Conservation (phyloP, 1,284 basidiomycete species). For the Rhodotorula sp. region DNA sequence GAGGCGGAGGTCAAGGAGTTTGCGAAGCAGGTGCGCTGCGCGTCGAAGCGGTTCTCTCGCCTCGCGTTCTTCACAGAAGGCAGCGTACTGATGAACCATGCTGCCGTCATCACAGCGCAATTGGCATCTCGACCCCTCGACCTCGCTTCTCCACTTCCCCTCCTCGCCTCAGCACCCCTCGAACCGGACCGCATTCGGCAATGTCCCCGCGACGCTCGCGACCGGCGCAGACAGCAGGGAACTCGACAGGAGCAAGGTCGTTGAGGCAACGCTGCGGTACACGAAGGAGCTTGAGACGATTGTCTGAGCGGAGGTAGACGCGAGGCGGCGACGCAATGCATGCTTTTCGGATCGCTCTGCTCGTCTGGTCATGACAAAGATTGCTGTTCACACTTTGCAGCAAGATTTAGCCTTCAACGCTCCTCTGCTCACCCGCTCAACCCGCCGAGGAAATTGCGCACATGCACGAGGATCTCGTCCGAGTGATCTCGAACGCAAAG, state of each 20-base stretch:
- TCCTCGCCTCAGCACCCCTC: conserved; percentile 17
- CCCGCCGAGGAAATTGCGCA: too few relatives aligned
- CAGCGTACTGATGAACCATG: too few relatives aligned
- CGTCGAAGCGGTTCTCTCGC: background rate
- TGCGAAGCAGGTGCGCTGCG: conserved; percentile 58
- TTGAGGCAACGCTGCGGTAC: conserved; percentile 68
- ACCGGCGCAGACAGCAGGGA: conserved; percentile 65
- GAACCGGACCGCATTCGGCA: background rate
- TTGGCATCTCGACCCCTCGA: conserved; percentile 50
- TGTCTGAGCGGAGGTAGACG: conserved; percentile 56
- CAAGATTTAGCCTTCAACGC: too few relatives aligned
- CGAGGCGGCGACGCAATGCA: background rate
- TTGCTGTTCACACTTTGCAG: too few relatives aligned
- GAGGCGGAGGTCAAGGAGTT: conserved; percentile 73
- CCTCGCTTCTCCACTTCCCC: conserved; percentile 46
- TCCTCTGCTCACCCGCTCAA: too few relatives aligned
- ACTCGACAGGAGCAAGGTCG: conserved; percentile 76
- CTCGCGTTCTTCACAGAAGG: too few relatives aligned
- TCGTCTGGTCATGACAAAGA: background rate
- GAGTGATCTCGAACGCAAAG: too few relatives aligned
- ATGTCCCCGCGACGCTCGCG: conserved; percentile 68
- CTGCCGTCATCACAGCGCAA: conserved; percentile 45
- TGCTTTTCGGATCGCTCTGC: background rate
- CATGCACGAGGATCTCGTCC: too few relatives aligned
- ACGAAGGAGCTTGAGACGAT: conserved; percentile 85